These are phyloP conservation scores for Cytospora piceae DNA, from an alignment of 2,329 filamentous ascomycete genomes.

Conservation along the genomic window DNA sequence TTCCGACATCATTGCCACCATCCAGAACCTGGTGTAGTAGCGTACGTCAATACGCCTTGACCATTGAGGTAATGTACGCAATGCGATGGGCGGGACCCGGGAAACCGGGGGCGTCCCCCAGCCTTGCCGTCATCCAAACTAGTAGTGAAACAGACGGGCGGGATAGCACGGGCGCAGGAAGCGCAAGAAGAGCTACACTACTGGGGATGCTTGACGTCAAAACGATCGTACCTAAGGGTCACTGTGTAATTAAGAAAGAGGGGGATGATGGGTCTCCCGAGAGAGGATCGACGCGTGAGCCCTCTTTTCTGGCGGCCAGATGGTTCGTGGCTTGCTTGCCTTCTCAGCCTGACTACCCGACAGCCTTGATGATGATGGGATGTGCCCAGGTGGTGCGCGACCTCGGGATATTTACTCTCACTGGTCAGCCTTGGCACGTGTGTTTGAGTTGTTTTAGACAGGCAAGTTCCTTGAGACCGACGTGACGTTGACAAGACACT, in stretches of 20 bases:
- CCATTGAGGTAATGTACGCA: constrained; percentile 18
- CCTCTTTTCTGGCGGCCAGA: constrained; percentile 16
- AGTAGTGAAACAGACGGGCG: constrained; percentile 27
- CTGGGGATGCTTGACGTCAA: neutral
- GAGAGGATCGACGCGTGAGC: constrained; percentile 23
- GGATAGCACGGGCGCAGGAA: constrained; percentile 1
- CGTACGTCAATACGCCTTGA: constrained; percentile 8
- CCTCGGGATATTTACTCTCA: neutral
- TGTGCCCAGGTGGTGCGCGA: neutral
- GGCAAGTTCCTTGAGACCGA: neutral
- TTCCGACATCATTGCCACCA: constrained; percentile 7
- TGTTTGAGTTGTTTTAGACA: neutral
- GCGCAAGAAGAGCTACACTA: neutral
- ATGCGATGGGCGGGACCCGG: neutral
- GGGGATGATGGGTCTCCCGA: constrained; percentile 4
- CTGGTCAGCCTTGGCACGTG: neutral
- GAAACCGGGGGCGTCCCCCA: constrained; percentile 5
- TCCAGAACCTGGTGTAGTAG: neutral
- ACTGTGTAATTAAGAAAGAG: constrained; percentile 3
- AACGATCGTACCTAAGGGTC: constrained; percentile 4
- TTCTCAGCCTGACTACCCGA: constrained; percentile 1
- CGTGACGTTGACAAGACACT: neutral
- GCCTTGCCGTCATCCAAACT: constrained; percentile 26
- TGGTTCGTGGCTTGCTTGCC: constrained; percentile 2
- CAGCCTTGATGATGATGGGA: neutral